A percentile compares a stretch with the other conserved stretches of the same genome.
These are phyloP conservation scores for Musa troglodytarum DNA, from an alignment of 176 grass and related monocot species.

Conservation along the genomic window DNA sequence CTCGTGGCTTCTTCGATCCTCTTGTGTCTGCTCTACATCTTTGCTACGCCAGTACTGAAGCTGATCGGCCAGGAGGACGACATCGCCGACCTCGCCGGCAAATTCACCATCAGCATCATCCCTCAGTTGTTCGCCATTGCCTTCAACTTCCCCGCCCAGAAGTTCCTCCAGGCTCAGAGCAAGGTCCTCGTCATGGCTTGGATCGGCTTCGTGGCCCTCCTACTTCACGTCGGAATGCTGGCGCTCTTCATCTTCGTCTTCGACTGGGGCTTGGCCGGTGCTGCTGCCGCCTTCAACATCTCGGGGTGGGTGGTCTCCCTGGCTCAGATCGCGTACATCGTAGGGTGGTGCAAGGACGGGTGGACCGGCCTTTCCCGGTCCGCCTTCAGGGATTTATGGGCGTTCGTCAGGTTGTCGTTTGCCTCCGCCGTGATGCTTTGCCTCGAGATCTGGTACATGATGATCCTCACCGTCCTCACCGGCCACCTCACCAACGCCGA, in stretches of 20 bases:
- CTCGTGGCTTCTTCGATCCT: slow-evolving; percentile 19
- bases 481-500: slow-evolving; percentile 35
- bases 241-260: slow-evolving; percentile 32
- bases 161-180: slow-evolving; percentile 68
- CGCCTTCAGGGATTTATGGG: slow-evolving; percentile 28
- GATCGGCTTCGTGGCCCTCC: slow-evolving; percentile 25
- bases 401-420: slow-evolving; percentile 41
- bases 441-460: slow-evolving; percentile 59
- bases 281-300: slow-evolving; percentile 23
- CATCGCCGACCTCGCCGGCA: slow-evolving; percentile 31
- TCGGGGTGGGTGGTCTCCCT: slow-evolving; percentile 30
- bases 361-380: slow-evolving; percentile 37
- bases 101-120: slow-evolving; percentile 40
- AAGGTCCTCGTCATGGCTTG: slow-evolving; percentile 36
- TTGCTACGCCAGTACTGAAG: slow-evolving; percentile 34
- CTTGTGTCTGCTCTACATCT: slow-evolving; percentile 30
- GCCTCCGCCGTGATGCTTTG: slow-evolving; percentile 58
- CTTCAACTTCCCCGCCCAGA: slow-evolving; percentile 51
- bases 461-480: slow-evolving; percentile 34
- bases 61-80: slow-evolving; percentile 36
- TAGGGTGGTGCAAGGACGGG: slow-evolving; percentile 47
- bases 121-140: slow-evolving; percentile 31
- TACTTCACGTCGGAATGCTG: slow-evolving; percentile 10
- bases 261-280: slow-evolving; percentile 22
- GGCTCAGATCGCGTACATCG: slow-evolving; percentile 34